A percentile compares a stretch with the other conserved stretches of the same genome.
Conservation (phyloP, 805 yeast species). For the Spathaspora passalidarum region DNA sequence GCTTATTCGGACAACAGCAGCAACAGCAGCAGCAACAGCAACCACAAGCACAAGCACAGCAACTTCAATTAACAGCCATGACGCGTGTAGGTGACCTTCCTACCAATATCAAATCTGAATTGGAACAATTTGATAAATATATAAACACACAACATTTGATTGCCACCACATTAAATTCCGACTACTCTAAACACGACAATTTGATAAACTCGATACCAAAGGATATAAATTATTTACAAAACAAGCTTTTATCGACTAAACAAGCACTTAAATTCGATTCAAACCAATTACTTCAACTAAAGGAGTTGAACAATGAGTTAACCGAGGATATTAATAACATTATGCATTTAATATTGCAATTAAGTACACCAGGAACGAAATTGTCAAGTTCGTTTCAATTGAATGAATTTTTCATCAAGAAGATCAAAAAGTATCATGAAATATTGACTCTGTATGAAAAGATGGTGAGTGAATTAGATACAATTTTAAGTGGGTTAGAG, state of each 20-base stretch:
- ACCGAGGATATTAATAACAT: constrained; percentile 52
- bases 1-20: constrained; percentile 12
- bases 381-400: constrained; percentile 53
- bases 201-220: constrained; percentile 69
- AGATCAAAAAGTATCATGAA: constrained; percentile 48
- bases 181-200: constrained; percentile 58
- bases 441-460: constrained; percentile 56
- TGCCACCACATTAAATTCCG: constrained; percentile 64
- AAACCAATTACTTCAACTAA: constrained; percentile 30
- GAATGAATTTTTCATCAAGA: constrained; percentile 51
- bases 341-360: constrained; percentile 51
- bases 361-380: constrained; percentile 52
- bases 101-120: constrained; percentile 61
- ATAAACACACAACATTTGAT: constrained; percentile 72
- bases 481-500: constrained; percentile 45
- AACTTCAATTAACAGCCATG: constrained; percentile 61
- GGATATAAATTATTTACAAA: constrained; percentile 62
- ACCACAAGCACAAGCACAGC: constrained; percentile 41
- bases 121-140: constrained; percentile 68
- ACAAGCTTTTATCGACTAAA: constrained; percentile 59
- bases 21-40: constrained; percentile 10
- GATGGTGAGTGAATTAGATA: constrained; percentile 60
- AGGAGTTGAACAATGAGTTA: constrained; percentile 36
- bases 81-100: constrained; percentile 75
- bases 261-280: constrained; percentile 58